Percentiles rank a stretch among this genome's conserved stretches.
Evolutionary conservation across 176 grass and related monocot genomes (phyloP).

Genomic region (Zea mays): Zm-B73-REFERENCE-NAM-5.0 NC_050098.1:192702501-192703000

Average conservation of each 20-base stretch:
- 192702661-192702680: constrained; percentile 7
- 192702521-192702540: too few relatives aligned
- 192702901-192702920: neutral
- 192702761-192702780: constrained; percentile 11
- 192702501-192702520: too few relatives aligned
- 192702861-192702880: neutral
- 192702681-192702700: neutral
- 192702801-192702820: neutral
- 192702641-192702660: neutral
- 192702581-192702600: neutral
- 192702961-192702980: too few relatives aligned
- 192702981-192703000: neutral
- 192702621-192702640: neutral
- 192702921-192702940: too few relatives aligned
- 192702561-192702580: too few relatives aligned
- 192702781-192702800: constrained; percentile 32
- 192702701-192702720: too few relatives aligned
- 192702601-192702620: neutral
- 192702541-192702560: neutral
- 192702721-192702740: neutral
- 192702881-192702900: constrained; percentile 24
- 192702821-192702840: neutral
- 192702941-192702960: too few relatives aligned
- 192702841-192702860: neutral
- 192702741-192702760: neutral